Conservation (phyloP, 805 yeast genomes). For the Ogataea nakhonphanomensis region DNA sequence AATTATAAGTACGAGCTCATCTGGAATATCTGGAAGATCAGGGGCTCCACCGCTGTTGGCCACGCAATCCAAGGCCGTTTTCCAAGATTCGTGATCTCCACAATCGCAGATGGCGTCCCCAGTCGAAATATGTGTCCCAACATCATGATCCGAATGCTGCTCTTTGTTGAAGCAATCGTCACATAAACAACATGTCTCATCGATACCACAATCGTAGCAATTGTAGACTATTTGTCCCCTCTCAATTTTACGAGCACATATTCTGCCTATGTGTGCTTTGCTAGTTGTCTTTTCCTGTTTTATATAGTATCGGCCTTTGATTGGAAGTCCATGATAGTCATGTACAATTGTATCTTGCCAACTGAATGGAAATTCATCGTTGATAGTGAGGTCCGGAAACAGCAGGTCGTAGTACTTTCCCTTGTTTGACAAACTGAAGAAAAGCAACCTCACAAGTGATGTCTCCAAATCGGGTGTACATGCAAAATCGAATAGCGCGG, state of each 20-base stretch:
- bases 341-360: conserved; percentile 24
- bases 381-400: conserved; percentile 18
- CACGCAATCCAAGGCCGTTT: conserved; percentile 45
- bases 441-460: conserved; percentile 16
- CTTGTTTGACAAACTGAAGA: conserved; percentile 16
- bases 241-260: conserved; percentile 64
- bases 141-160: conserved; percentile 67
- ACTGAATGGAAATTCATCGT: conserved; percentile 21
- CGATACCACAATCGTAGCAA: conserved; percentile 74
- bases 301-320: conserved; percentile 23
- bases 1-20: conserved; percentile 20
- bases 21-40: conserved; percentile 19
- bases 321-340: conserved; percentile 7
- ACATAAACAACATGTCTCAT: conserved; percentile 76
- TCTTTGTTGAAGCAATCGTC: conserved; percentile 65
- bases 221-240: conserved; percentile 65
- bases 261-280: conserved; percentile 52
- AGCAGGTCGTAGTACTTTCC: conserved; percentile 14
- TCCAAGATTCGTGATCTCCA: conserved; percentile 69
- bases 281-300: conserved; percentile 17
- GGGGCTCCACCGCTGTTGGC: conserved; percentile 20
- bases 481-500: conserved; percentile 16
- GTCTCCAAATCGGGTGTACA: conserved; percentile 20
- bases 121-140: conserved; percentile 46
- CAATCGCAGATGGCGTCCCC: conserved; percentile 70